phyloP scores from a whole-genome alignment of 192 early-diverging fungal genomes.

The Mortierella alpina region DNA sequence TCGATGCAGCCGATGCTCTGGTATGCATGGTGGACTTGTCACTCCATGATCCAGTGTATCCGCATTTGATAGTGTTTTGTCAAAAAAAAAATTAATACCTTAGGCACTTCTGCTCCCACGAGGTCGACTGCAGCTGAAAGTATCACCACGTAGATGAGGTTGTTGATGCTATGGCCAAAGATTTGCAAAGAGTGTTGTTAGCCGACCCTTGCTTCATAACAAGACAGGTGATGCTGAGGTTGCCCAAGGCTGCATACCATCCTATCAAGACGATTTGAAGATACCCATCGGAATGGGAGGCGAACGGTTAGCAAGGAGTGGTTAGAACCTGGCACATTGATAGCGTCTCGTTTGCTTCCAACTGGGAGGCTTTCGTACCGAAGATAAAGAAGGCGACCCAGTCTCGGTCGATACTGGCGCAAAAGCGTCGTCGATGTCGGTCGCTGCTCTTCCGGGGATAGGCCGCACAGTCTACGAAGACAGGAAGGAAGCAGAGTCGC shows the following conservation, averaged over 20 bases:
- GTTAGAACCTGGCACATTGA: neutral
- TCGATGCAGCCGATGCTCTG: no score
- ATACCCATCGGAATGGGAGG: no score
- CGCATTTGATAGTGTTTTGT: neutral
- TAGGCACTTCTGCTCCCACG: constrained; percentile 44
- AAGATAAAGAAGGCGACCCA: constrained; percentile 45
- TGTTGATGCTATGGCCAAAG: constrained; percentile 47
- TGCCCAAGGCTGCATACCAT: no score
- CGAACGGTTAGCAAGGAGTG: no score
- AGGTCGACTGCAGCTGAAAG: constrained; percentile 60
- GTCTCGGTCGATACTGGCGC: constrained; percentile 21
- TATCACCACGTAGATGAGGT: constrained; percentile 59
- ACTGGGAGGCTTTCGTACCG: constrained; percentile 4
- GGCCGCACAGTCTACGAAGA: neutral
- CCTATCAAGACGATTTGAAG: no score
- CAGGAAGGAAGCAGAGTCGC: no score
- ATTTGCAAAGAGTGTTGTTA: neutral
- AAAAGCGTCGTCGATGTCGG: neutral
- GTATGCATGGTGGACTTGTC: neutral
- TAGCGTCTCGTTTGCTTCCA: no score
- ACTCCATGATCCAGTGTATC: neutral
- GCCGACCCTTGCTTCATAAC: neutral
- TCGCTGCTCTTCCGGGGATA: neutral
- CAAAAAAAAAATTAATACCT: constrained; percentile 9
- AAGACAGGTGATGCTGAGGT: no score